phyloP scores from a whole-genome alignment of 2,329 filamentous ascomycete species.

The Pseudocercospora eumusae region DNA sequence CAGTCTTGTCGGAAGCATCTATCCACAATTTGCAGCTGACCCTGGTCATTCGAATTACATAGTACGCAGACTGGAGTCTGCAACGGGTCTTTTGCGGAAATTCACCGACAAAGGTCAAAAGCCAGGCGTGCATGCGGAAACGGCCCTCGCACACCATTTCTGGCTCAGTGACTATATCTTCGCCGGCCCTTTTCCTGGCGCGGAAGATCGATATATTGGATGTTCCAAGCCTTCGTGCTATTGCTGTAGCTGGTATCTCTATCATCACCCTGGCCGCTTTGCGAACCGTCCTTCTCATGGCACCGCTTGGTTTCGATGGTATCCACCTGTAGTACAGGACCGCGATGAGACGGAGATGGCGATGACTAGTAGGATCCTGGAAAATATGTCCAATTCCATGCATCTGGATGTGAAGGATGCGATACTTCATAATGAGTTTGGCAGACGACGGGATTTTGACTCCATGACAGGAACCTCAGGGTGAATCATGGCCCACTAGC shows the following conservation, averaged over 20 bases:
- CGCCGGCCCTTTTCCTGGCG: neutral
- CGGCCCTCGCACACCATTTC: conserved; percentile 12
- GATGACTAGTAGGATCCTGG: neutral
- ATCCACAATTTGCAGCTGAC: neutral
- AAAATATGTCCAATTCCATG: neutral
- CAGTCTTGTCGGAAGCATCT: neutral
- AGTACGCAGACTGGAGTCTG: neutral
- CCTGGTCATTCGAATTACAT: neutral
- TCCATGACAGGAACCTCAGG: too few relatives aligned
- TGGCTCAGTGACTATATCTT: conserved; percentile 4
- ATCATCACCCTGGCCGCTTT: conserved; percentile 10
- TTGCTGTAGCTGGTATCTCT: conserved; percentile 8
- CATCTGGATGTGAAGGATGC: too few relatives aligned
- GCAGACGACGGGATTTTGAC: too few relatives aligned
- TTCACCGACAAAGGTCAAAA: neutral
- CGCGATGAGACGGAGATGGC: neutral
- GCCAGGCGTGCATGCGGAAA: conserved; percentile 14
- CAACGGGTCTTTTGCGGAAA: neutral
- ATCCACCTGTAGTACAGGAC: neutral
- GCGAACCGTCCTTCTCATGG: neutral
- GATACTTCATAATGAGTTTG: too few relatives aligned
- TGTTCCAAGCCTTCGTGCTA: conserved; percentile 19
- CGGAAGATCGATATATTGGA: too few relatives aligned
- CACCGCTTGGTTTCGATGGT: conserved; percentile 14
- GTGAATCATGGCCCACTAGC: too few relatives aligned